Evolutionary conservation across 148 eudicot genomes (phyloP).

Genomic region (Heliosperma pusillum): DNA sequence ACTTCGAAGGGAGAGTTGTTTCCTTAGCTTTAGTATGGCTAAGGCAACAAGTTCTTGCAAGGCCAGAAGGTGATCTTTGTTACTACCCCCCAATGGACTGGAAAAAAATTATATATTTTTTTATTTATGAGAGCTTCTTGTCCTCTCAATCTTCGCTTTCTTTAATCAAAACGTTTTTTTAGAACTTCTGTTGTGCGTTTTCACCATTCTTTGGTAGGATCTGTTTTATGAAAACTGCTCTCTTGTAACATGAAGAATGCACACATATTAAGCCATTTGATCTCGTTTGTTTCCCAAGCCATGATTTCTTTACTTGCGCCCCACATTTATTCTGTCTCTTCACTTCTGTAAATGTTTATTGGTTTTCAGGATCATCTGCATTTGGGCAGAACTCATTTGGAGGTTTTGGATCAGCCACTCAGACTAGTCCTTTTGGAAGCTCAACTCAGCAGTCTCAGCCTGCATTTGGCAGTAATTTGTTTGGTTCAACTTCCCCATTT

Average conservation of each 20-base stretch:
- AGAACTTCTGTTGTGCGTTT: background rate
- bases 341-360: slow-evolving; percentile 2
- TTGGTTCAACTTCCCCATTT: slow-evolving; percentile 74
- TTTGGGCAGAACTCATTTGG: slow-evolving; percentile 38
- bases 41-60: too few species aligned
- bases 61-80: background rate
- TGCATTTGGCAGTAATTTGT: slow-evolving; percentile 68
- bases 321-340: background rate
- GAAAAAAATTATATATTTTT: too few species aligned
- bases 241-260: background rate
- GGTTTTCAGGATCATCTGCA: slow-evolving; percentile 53
- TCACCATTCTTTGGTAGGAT: background rate
- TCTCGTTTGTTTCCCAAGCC: slow-evolving; percentile 5
- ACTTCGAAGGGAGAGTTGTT: background rate
- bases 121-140: background rate
- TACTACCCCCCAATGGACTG: background rate
- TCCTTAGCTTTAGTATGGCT: background rate
- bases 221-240: background rate
- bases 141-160: background rate
- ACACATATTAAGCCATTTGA: background rate
- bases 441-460: slow-evolving; percentile 83
- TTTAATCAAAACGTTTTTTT: too few species aligned
- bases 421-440: slow-evolving; percentile 79
- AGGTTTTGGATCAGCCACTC: slow-evolving; percentile 68
- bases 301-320: background rate